A percentile compares a stretch with the other conserved stretches of the same genome.
These are phyloP conservation scores for Fusarium veterinarium DNA, from an alignment of 2,329 filamentous ascomycete genomes.

Conservation along the genomic window DNA sequence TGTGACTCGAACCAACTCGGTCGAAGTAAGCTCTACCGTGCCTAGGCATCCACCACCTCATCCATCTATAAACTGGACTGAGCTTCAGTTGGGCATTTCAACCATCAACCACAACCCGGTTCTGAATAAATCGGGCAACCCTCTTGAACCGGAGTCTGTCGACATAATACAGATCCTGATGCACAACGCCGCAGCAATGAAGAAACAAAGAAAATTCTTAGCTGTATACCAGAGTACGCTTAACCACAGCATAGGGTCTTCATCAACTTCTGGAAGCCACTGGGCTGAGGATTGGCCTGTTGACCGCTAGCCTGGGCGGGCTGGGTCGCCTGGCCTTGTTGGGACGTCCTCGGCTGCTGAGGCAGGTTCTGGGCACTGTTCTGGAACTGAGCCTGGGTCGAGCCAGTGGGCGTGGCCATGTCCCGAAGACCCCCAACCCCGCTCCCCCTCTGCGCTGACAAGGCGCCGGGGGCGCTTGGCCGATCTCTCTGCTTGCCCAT, in stretches of 20 bases:
- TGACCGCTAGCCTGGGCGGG: conserved; percentile 66
- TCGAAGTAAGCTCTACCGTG: conserved; percentile 8
- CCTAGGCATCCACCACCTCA: conserved; percentile 1
- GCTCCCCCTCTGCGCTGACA: conserved; percentile 81
- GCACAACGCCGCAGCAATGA: conserved; percentile 45
- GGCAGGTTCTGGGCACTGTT: conserved; percentile 91
- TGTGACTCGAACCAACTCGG: conserved; percentile 9
- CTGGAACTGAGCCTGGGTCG: conserved; percentile 96
- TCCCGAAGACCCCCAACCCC: conserved; percentile 79
- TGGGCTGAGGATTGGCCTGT: conserved; percentile 76
- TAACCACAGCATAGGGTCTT: conserved; percentile 92
- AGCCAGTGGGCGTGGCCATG: conserved; percentile 85
- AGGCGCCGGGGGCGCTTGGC: conserved; percentile 81
- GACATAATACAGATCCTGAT: conserved; percentile 35
- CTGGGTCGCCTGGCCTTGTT: conserved; percentile 68
- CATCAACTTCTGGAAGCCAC: conserved; percentile 91
- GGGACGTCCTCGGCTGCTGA: conserved; percentile 71
- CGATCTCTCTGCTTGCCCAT: conserved; percentile 79
- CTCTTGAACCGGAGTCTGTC: conserved; percentile 25
- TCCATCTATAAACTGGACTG: neutral
- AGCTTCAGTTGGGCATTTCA: conserved; percentile 14
- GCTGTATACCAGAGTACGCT: conserved; percentile 44
- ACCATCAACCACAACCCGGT: conserved; percentile 17
- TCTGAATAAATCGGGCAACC: conserved; percentile 2
- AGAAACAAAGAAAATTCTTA: conserved; percentile 47